Conservation (phyloP, 306 rosid genomes). For the Quercus parvula region DNA sequence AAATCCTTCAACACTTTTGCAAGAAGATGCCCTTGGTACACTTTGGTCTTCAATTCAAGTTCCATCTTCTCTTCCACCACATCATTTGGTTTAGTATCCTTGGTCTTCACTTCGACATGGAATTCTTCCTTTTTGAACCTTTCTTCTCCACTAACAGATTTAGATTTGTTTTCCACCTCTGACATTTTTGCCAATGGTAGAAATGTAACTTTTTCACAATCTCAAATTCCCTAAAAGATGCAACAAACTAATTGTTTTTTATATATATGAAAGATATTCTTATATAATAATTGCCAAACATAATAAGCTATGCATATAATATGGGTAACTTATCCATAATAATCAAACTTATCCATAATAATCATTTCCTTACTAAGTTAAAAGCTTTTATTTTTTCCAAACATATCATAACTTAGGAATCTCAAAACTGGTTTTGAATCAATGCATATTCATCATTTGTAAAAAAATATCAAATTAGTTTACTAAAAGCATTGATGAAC, state of each 20-base stretch:
- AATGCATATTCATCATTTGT: no score
- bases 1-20: no score
- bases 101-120: constrained; percentile 27
- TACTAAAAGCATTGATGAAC: no score
- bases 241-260: background rate
- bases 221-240: constrained; percentile 10
- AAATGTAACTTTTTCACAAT: background rate
- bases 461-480: no score
- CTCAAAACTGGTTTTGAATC: no score
- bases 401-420: no score
- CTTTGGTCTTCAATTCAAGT: constrained; percentile 44
- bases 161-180: constrained; percentile 52
- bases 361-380: no score
- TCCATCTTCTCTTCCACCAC: constrained; percentile 38
- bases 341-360: no score
- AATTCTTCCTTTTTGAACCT: constrained; percentile 21
- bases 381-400: no score
- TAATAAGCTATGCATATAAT: no score
- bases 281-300: background rate
- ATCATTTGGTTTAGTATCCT: constrained; percentile 32
- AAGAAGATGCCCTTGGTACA: no score
- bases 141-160: constrained; percentile 4
- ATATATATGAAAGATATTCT: background rate
- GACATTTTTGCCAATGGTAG: constrained; percentile 4
- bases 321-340: no score